phyloP scores from a whole-genome alignment of 306 rosid species.

The Cucurbita maxima region DNA sequence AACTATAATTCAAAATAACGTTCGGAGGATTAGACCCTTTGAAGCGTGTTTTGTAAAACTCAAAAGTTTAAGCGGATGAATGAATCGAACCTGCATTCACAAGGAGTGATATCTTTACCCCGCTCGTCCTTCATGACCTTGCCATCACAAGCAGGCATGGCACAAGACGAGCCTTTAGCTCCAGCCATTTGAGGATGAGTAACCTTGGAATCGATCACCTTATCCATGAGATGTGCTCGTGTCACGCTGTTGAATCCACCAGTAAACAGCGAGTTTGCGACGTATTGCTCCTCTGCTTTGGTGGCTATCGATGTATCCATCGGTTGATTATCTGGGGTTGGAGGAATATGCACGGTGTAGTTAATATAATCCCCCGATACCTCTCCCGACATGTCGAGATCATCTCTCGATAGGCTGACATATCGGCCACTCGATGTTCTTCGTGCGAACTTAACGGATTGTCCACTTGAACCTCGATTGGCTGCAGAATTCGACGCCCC shows the following conservation, averaged over 20 bases:
- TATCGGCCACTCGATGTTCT: conserved; percentile 79
- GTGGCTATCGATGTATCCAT: conserved; percentile 56
- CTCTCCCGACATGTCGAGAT: conserved; percentile 69
- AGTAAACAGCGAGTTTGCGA: conserved; percentile 68
- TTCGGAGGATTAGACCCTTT: too few relatives aligned
- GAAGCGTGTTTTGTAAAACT: not conserved
- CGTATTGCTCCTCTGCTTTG: conserved; percentile 87
- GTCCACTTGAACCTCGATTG: conserved; percentile 23
- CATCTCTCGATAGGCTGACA: conserved; percentile 71
- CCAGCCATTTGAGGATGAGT: conserved; percentile 95
- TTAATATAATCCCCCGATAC: conserved; percentile 59
- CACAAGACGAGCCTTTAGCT: conserved; percentile 67
- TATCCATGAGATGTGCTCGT: conserved; percentile 81
- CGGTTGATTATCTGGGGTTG: conserved; percentile 79
- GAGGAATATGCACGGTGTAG: conserved; percentile 84
- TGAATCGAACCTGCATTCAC: conserved; percentile 59
- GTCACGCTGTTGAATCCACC: conserved; percentile 91
- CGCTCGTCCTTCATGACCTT: conserved; percentile 89
- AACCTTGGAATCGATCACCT: conserved; percentile 78
- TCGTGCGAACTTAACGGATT: conserved; percentile 60
- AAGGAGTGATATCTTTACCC: conserved; percentile 62
- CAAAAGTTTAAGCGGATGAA: not conserved
- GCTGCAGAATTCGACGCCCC: conserved; percentile 32
- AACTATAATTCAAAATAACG: too few relatives aligned
- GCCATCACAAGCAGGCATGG: conserved; percentile 63